These are phyloP conservation scores for Puccinia horiana DNA, from an alignment of 1,284 basidiomycete genomes.

Conservation along the genomic window DNA sequence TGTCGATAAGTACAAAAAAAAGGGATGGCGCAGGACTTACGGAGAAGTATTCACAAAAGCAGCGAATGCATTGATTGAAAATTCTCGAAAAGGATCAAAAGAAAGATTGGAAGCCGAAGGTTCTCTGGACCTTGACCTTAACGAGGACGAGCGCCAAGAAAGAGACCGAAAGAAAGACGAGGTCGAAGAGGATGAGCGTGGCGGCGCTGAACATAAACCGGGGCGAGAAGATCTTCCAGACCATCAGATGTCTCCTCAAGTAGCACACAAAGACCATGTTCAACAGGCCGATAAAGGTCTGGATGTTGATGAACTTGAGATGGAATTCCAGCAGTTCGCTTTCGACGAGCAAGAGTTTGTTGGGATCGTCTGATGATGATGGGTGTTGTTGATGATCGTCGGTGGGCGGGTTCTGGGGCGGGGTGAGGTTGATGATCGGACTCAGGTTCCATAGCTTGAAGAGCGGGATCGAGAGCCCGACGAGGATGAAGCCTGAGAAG, in stretches of 20 bases:
- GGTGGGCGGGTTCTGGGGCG: background rate
- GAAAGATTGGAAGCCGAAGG: constrained; percentile 44
- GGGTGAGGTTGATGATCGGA: constrained; percentile 61
- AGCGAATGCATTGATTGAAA: too few relatives aligned
- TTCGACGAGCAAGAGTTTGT: constrained; percentile 54
- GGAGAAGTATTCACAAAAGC: too few relatives aligned
- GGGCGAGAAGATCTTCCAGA: constrained; percentile 98
- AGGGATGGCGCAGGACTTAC: too few relatives aligned
- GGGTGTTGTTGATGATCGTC: constrained; percentile 51
- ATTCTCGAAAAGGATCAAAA: too few relatives aligned
- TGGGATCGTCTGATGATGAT: constrained; percentile 57
- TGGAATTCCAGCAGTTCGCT: constrained; percentile 60
- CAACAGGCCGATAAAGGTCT: constrained; percentile 69
- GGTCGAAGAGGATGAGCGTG: constrained; percentile 61
- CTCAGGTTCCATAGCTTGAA: constrained; percentile 85
- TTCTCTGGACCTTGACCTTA: constrained; percentile 45
- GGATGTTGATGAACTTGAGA: constrained; percentile 72
- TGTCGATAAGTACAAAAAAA: too few relatives aligned
- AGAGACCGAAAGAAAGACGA: constrained; percentile 58
- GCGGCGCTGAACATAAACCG: constrained; percentile 78
- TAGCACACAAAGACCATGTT: constrained; percentile 73
- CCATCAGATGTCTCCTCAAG: constrained; percentile 88
- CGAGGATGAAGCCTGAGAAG: constrained; percentile 72
- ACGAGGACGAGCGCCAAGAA: constrained; percentile 48
- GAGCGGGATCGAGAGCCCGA: constrained; percentile 68